Evolutionary conservation across 441 rosid species (phyloP).

Genomic region (Corymbia calophylla): DNA sequence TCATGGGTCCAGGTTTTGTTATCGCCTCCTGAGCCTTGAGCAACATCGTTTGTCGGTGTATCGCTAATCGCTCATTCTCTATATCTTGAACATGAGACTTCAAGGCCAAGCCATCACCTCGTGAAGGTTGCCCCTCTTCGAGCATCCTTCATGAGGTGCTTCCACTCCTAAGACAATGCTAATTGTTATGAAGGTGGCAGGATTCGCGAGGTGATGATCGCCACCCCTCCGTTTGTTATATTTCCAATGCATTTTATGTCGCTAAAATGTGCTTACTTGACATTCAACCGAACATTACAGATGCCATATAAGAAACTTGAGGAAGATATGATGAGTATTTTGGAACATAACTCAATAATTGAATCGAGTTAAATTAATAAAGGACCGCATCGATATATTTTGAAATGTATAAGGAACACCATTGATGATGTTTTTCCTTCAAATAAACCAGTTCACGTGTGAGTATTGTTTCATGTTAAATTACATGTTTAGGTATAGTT

Average conservation of each 20-base stretch:
- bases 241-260: neutral
- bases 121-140: neutral
- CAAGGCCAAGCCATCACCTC: neutral
- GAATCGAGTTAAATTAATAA: neutral
- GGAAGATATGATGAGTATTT: rapidly evolving
- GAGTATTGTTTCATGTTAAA: rapidly evolving
- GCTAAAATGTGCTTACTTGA: rapidly evolving
- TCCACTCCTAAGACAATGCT: neutral
- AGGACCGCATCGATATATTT: neutral
- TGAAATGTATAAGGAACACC: rapidly evolving
- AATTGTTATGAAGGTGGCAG: rapidly evolving
- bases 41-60: rapidly evolving
- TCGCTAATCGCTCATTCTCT: neutral
- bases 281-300: rapidly evolving
- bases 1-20: neutral
- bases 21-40: rapidly evolving
- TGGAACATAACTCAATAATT: rapidly evolving
- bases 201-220: rapidly evolving
- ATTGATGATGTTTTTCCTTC: neutral
- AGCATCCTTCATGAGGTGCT: neutral
- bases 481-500: neutral
- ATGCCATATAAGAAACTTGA: rapidly evolving
- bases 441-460: rapidly evolving
- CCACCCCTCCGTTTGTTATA: neutral
- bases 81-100: neutral